A percentile compares a stretch with the other conserved stretches of the same genome.
Conservation (phyloP, 2,329 filamentous ascomycete species). For the Nemania sp. region DNA sequence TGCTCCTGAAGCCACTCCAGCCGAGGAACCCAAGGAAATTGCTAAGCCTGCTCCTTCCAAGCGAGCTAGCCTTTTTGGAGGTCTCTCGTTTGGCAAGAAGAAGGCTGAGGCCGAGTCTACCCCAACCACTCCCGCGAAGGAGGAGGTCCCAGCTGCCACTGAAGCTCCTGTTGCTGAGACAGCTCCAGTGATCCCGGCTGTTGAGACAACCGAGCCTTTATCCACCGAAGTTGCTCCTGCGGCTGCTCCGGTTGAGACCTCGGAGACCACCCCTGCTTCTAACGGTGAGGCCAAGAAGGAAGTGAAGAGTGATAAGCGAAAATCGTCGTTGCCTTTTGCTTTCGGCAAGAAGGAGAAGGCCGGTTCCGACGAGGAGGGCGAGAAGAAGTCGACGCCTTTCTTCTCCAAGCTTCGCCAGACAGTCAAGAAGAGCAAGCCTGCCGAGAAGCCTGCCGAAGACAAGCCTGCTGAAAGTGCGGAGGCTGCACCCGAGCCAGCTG, state of each 20-base stretch:
- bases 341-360: conserved; percentile 77
- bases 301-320: conserved; percentile 76
- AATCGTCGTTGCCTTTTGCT: conserved; percentile 75
- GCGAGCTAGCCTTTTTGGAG: conserved; percentile 60
- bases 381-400: conserved; percentile 58
- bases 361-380: conserved; percentile 63
- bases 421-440: conserved; percentile 41
- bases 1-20: conserved; percentile 29
- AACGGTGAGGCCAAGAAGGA: conserved; percentile 63
- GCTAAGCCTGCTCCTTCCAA: conserved; percentile 55
- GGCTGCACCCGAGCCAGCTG: conserved; percentile 27
- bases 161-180: conserved; percentile 49
- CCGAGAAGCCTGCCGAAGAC: conserved; percentile 35
- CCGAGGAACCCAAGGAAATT: conserved; percentile 41
- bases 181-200: conserved; percentile 62
- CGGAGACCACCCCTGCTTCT: conserved; percentile 50
- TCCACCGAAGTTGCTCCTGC: conserved; percentile 57
- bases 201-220: conserved; percentile 60
- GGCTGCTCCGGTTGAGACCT: conserved; percentile 51
- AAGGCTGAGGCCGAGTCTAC: conserved; percentile 53
- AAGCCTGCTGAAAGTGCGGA: conserved; percentile 34
- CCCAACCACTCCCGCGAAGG: conserved; percentile 48
- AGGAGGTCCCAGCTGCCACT: conserved; percentile 40
- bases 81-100: conserved; percentile 63
- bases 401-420: conserved; percentile 61